Evolutionary conservation across 768 basidiomycete genomes (phyloP).

Genomic region (Rhodotorula sphaerocarpa): DNA sequence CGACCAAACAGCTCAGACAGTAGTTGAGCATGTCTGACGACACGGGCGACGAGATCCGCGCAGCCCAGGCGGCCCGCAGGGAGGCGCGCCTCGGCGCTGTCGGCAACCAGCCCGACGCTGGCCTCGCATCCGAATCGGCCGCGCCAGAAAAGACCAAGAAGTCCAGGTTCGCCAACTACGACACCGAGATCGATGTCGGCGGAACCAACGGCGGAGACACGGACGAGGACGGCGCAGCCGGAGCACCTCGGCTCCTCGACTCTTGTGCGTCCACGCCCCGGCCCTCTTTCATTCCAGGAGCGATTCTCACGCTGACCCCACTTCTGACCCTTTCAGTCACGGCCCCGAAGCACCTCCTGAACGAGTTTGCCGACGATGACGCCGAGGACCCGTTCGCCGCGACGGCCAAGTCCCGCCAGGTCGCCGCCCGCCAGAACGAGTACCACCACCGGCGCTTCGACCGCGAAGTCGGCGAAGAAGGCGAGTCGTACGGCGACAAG

Average conservation of each 20-base stretch:
- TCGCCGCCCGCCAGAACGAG: slow-evolving; percentile 84
- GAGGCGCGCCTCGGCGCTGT: slow-evolving; percentile 40
- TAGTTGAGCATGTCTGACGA: slow-evolving; percentile 36
- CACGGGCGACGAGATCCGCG: slow-evolving; percentile 30
- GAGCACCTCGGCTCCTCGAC: background rate
- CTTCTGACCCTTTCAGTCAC: slow-evolving; percentile 49
- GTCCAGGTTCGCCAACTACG: slow-evolving; percentile 6
- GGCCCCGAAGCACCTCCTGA: slow-evolving; percentile 81
- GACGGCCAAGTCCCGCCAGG: slow-evolving; percentile 84
- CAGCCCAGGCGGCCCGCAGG: slow-evolving; percentile 19
- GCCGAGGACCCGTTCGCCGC: slow-evolving; percentile 64
- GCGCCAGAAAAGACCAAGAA: background rate
- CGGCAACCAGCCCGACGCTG: slow-evolving; percentile 12
- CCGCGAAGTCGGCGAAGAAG: slow-evolving; percentile 62
- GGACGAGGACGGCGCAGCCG: slow-evolving; percentile 4
- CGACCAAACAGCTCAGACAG: too few relatives aligned
- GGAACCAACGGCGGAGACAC: background rate
- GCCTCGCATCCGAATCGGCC: slow-evolving; percentile 5
- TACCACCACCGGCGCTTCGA: slow-evolving; percentile 88
- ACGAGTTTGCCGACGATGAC: slow-evolving; percentile 94
- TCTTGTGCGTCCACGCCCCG: background rate
- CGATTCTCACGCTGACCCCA: background rate
- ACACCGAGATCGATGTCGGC: slow-evolving; percentile 2
- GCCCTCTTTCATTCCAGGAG: background rate
- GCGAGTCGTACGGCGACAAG: slow-evolving; percentile 53